Evolutionary conservation across 306 rosid genomes (phyloP).

Genomic region (Fagus sylvatica): DNA sequence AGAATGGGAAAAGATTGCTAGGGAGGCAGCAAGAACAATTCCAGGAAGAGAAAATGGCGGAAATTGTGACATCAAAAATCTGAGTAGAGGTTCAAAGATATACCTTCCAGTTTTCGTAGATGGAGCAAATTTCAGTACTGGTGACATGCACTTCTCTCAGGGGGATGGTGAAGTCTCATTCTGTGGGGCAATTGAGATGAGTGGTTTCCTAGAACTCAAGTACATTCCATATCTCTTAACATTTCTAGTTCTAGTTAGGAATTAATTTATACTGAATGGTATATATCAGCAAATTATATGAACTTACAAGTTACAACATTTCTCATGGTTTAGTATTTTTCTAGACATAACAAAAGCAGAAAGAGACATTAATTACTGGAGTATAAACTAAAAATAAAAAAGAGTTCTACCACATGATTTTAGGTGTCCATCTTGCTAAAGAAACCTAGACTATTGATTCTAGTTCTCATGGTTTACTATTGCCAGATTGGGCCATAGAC

Average conservation of each 20-base stretch:
- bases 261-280: background rate
- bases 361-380: background rate
- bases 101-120: slow-evolving; percentile 90
- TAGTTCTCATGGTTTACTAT: too few relatives aligned
- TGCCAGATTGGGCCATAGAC: background rate
- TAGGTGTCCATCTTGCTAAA: too few relatives aligned
- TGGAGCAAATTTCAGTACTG: slow-evolving; percentile 91
- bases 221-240: slow-evolving; percentile 18
- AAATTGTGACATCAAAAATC: slow-evolving; percentile 91
- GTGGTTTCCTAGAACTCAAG: slow-evolving; percentile 95
- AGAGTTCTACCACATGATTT: background rate
- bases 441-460: too few relatives aligned
- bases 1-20: slow-evolving; percentile 82
- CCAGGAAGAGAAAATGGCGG: slow-evolving; percentile 99
- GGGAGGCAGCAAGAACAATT: slow-evolving; percentile 90
- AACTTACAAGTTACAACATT: background rate
- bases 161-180: slow-evolving; percentile 90
- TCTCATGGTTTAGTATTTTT: background rate
- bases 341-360: background rate
- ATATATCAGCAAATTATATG: too few relatives aligned
- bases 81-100: slow-evolving; percentile 79
- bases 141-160: slow-evolving; percentile 95
- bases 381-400: background rate
- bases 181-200: slow-evolving; percentile 98
- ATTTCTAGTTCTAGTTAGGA: background rate